Conservation (phyloP, 805 yeast genomes). For the Wickerhamomyces bisporus region DNA sequence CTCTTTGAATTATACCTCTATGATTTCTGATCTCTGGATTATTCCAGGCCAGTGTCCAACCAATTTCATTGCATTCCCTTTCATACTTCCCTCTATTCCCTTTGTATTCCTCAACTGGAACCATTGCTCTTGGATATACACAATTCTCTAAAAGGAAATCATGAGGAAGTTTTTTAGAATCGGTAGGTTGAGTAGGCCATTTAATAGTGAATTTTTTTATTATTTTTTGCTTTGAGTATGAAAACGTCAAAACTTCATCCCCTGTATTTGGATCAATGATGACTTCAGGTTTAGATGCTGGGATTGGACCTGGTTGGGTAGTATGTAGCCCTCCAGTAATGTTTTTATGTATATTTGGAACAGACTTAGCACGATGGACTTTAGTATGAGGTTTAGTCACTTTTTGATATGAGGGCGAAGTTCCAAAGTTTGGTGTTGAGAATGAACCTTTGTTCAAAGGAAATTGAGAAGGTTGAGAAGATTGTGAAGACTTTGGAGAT, state of each 20-base stretch:
- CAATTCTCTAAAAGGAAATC: constrained; percentile 37
- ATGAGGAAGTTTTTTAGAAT: constrained; percentile 18
- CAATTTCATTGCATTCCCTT: constrained; percentile 41
- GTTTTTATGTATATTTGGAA: constrained; percentile 12
- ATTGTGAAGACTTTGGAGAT: too few species aligned
- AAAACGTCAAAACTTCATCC: constrained; percentile 26
- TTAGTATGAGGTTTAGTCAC: background rate
- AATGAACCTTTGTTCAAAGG: background rate
- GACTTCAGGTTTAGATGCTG: constrained; percentile 25
- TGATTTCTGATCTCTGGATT: constrained; percentile 39
- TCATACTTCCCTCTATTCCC: constrained; percentile 44
- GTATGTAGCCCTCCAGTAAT: constrained; percentile 9
- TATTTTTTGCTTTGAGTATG: constrained; percentile 27
- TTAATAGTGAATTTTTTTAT: constrained; percentile 21
- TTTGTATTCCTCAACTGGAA: constrained; percentile 33
- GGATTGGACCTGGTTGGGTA: constrained; percentile 32
- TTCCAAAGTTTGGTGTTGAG: too few species aligned
- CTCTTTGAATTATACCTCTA: constrained; percentile 45
- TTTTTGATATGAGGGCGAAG: background rate
- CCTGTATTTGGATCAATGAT: constrained; percentile 22
- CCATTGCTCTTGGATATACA: constrained; percentile 44
- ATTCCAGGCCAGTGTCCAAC: constrained; percentile 40
- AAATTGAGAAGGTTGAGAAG: too few species aligned
- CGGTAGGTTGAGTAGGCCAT: constrained; percentile 16
- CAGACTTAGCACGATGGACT: constrained; percentile 9